phyloP scores from a whole-genome alignment of 2,329 filamentous ascomycete genomes.

The Aspergillus versicolor region DNA sequence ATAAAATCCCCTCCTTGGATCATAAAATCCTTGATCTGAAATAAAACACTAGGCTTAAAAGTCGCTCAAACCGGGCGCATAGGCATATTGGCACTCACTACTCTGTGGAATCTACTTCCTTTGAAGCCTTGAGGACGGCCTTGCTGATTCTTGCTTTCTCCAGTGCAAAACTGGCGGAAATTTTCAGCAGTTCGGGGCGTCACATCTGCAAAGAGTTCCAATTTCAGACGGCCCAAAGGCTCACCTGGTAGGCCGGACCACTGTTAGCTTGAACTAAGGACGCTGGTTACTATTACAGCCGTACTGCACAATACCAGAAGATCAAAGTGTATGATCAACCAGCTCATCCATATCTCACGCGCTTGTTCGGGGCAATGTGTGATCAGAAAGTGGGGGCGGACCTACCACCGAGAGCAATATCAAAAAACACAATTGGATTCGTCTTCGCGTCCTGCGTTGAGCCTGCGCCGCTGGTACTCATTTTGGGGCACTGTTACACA shows the following conservation, averaged over 20 bases:
- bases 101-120: constrained; percentile 87
- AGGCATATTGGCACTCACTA: constrained; percentile 58
- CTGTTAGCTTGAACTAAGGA: neutral
- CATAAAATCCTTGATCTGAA: constrained; percentile 88
- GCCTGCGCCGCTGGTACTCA: neutral
- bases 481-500: neutral
- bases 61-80: neutral
- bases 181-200: constrained; percentile 91
- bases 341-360: neutral
- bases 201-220: constrained; percentile 83
- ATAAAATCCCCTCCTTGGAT: constrained; percentile 95
- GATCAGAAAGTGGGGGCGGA: neutral
- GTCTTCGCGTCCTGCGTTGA: constrained; percentile 10
- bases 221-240: constrained; percentile 80
- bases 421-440: constrained; percentile 52
- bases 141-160: constrained; percentile 76
- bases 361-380: neutral
- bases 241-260: constrained; percentile 61
- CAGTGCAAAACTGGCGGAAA: constrained; percentile 95
- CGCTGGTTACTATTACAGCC: neutral
- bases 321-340: neutral
- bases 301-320: neutral
- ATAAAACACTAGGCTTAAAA: neutral
- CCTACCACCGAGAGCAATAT: constrained; percentile 49
- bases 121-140: constrained; percentile 91